A percentile compares a stretch with the other conserved stretches of the same genome.
Evolutionary conservation across 352 stramenopile genomes (phyloP).

Genomic region (Globisporangium rhizosaccharum): DNA sequence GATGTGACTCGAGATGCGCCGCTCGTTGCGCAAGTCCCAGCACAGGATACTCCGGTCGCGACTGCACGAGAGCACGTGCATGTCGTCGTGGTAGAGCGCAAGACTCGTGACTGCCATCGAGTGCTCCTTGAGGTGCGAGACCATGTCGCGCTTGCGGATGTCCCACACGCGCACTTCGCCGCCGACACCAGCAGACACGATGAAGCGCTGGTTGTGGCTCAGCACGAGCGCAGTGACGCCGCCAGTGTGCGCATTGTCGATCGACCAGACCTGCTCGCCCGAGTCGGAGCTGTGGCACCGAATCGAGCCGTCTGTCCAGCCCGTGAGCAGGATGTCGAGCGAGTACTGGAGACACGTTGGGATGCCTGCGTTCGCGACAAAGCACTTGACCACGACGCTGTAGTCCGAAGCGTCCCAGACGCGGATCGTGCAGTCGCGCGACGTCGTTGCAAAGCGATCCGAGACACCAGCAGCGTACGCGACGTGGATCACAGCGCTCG

Average conservation of each 20-base stretch:
- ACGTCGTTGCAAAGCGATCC: constrained; percentile 88
- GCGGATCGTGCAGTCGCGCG: constrained; percentile 81
- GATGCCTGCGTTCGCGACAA: constrained; percentile 51
- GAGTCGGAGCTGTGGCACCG: constrained; percentile 84
- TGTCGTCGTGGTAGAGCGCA: constrained; percentile 87
- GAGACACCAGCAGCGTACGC: constrained; percentile 74
- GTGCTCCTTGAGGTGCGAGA: constrained; percentile 92
- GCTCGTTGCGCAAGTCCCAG: constrained; percentile 90
- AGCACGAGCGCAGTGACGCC: constrained; percentile 87
- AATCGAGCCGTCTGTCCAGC: constrained; percentile 88
- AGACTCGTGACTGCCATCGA: constrained; percentile 81
- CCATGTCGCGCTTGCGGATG: constrained; percentile 84
- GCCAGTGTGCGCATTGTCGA: constrained; percentile 87
- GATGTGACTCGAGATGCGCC: constrained; percentile 81
- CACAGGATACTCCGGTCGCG: constrained; percentile 89
- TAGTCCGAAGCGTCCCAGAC: constrained; percentile 91
- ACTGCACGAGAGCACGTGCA: constrained; percentile 86
- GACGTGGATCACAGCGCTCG: constrained; percentile 64
- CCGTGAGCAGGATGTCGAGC: constrained; percentile 83
- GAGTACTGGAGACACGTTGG: constrained; percentile 82
- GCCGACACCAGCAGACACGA: constrained; percentile 71
- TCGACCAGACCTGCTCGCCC: constrained; percentile 80
- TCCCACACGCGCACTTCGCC: constrained; percentile 93
- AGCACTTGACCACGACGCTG: constrained; percentile 39
- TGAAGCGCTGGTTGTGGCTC: constrained; percentile 88